phyloP scores from a whole-genome alignment of 257 asterid species.

The Jasminum sambac region DNA sequence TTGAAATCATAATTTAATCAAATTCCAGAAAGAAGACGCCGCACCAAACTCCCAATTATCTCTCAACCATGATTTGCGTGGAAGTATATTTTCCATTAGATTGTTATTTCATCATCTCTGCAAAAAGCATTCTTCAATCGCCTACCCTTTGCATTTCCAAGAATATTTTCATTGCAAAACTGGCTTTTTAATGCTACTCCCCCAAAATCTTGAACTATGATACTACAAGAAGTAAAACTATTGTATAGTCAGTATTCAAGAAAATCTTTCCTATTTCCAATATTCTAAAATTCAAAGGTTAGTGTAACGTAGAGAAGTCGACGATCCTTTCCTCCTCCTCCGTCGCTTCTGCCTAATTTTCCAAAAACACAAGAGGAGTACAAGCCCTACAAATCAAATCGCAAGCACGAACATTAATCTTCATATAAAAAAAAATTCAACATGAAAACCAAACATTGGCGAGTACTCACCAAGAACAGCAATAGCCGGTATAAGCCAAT shows the following conservation, averaged over 20 bases:
- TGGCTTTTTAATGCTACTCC: not conserved
- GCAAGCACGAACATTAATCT: conserved; percentile 1
- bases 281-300: conserved; percentile 37
- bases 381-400: conserved; percentile 52
- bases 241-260: not conserved
- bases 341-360: conserved; percentile 78
- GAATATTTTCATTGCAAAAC: not conserved
- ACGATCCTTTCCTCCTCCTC: conserved; percentile 72
- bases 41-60: too few species aligned
- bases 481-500: conserved; percentile 81
- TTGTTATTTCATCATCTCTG: too few species aligned
- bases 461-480: conserved; percentile 62
- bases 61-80: too few species aligned
- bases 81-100: too few species aligned
- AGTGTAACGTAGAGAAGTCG: conserved; percentile 48
- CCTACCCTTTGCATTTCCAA: too few species aligned
- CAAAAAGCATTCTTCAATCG: too few species aligned
- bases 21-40: too few species aligned
- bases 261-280: not conserved
- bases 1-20: too few species aligned
- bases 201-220: conserved; percentile 1
- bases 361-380: conserved; percentile 69
- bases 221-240: not conserved
- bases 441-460: not conserved
- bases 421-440: not conserved